Evolutionary conservation across 805 yeast species (phyloP).

Genomic region (Debaryomyces maramus): DNA sequence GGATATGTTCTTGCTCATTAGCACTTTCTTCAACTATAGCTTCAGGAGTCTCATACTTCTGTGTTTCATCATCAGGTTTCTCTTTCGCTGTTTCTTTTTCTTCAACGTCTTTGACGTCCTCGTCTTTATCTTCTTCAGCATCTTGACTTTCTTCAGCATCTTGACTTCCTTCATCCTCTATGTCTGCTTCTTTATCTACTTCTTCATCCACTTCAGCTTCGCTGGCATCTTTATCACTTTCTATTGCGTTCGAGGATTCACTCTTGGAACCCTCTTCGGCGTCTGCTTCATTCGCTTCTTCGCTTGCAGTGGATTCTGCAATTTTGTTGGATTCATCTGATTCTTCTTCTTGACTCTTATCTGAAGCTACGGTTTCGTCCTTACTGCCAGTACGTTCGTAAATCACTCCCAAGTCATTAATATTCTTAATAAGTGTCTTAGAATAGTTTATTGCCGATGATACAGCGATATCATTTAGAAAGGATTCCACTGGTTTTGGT

Average conservation of each 20-base stretch:
- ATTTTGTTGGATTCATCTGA: neutral
- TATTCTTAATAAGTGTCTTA: constrained; percentile 18
- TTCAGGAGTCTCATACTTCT: neutral
- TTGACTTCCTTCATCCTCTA: neutral
- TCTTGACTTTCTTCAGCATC: constrained; percentile 2
- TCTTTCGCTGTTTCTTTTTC: neutral
- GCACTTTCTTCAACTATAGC: neutral
- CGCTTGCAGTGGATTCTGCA: neutral
- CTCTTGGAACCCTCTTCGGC: constrained; percentile 12
- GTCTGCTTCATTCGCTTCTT: neutral
- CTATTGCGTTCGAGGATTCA: constrained; percentile 9
- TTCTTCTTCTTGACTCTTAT: neutral
- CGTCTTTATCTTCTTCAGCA: neutral
- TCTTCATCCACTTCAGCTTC: constrained; percentile 15
- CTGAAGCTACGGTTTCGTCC: neutral
- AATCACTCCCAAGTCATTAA: constrained; percentile 17
- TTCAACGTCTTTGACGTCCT: constrained; percentile 1
- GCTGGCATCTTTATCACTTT: constrained; percentile 4
- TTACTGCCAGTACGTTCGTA: constrained; percentile 14
- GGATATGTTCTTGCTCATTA: neutral
- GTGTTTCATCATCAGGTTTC: neutral
- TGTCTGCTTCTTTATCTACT: constrained; percentile 1
- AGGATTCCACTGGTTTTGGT: constrained; percentile 17
- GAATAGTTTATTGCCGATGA: constrained; percentile 20
- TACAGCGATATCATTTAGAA: constrained; percentile 22